phyloP scores from a whole-genome alignment of 306 rosid genomes.

The Comarum palustre region DNA sequence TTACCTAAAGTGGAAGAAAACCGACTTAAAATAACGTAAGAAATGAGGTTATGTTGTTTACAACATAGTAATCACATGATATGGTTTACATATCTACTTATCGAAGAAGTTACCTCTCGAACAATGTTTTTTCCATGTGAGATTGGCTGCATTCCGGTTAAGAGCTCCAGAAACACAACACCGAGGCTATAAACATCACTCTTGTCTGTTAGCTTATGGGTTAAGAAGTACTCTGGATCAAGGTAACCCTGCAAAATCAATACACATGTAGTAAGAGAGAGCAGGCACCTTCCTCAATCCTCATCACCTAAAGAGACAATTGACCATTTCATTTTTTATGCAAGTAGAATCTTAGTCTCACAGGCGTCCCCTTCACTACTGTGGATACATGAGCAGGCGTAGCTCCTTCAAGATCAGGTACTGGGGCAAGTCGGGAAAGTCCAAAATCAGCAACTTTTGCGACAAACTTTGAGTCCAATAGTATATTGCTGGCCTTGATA shows the following conservation, averaged over 20 bases:
- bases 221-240: conserved; percentile 92
- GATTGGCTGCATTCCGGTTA: conserved; percentile 92
- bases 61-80: background rate
- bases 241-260: conserved; percentile 74
- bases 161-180: conserved; percentile 77
- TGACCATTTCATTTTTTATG: background rate
- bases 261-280: conserved; percentile 17
- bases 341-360: conserved; percentile 31
- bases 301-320: background rate
- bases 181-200: conserved; percentile 97
- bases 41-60: background rate
- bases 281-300: background rate
- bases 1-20: conserved; percentile 42
- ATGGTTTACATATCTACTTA: background rate
- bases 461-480: conserved; percentile 59
- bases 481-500: conserved; percentile 88
- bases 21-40: background rate
- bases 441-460: conserved; percentile 99
- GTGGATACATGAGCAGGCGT: conserved; percentile 81
- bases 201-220: conserved; percentile 85
- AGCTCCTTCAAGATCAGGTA: conserved; percentile 69
- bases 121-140: conserved; percentile 89
- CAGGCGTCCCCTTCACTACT: conserved; percentile 97
- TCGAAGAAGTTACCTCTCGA: conserved; percentile 65
- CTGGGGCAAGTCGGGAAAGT: conserved; percentile 94